Conservation (phyloP, 805 yeast genomes). For the Maudiozyma saulgeensis region DNA sequence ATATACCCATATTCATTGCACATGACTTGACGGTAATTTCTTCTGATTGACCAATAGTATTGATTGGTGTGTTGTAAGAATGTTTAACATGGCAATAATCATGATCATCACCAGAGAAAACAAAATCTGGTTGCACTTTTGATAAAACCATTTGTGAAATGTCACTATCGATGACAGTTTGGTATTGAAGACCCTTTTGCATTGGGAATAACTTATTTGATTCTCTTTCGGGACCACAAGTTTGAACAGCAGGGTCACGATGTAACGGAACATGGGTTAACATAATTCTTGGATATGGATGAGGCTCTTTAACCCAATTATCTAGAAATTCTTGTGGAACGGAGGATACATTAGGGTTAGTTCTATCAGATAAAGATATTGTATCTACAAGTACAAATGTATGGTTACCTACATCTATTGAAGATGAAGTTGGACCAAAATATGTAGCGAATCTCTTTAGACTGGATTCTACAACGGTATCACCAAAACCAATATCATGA, state of each 20-base stretch:
- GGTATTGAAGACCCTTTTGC: constrained; percentile 73
- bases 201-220: constrained; percentile 56
- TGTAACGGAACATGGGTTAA: constrained; percentile 84
- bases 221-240: constrained; percentile 76
- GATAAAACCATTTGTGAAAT: constrained; percentile 50
- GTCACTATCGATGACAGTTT: constrained; percentile 67
- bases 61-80: constrained; percentile 16
- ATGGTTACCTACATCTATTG: constrained; percentile 52
- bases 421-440: constrained; percentile 63
- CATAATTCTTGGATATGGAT: constrained; percentile 49
- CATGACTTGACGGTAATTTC: constrained; percentile 85
- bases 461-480: constrained; percentile 48
- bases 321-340: constrained; percentile 47
- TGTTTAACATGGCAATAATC: constrained; percentile 83
- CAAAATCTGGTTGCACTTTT: constrained; percentile 51
- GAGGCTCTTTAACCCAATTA: constrained; percentile 21
- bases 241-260: constrained; percentile 50
- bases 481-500: constrained; percentile 93
- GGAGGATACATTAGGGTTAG: constrained; percentile 34
- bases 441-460: constrained; percentile 53
- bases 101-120: constrained; percentile 94
- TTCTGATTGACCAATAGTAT: constrained; percentile 32
- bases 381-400: constrained; percentile 72
- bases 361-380: constrained; percentile 62
- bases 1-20: constrained; percentile 89